Conservation (phyloP, 2,329 filamentous ascomycete species). For the Claviceps purpurea region DNA sequence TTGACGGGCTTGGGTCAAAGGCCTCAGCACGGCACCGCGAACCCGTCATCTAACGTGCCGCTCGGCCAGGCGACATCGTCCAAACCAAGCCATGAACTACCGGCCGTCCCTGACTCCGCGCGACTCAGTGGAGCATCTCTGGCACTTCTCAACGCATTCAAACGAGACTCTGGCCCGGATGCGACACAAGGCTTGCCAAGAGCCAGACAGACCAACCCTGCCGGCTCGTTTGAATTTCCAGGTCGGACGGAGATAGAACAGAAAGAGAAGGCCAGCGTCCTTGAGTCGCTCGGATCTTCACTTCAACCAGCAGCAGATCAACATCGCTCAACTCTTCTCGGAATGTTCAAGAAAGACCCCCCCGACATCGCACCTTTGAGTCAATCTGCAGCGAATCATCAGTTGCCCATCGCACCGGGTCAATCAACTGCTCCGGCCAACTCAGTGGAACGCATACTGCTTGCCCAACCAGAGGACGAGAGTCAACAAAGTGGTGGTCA, state of each 20-base stretch:
- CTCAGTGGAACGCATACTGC: not conserved
- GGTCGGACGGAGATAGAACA: not conserved
- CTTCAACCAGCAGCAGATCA: constrained; percentile 12
- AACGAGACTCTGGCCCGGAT: constrained; percentile 13
- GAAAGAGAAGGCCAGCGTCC: constrained; percentile 9
- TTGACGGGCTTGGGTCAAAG: constrained; percentile 26
- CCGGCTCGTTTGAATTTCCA: not conserved
- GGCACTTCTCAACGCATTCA: constrained; percentile 32
- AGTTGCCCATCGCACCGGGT: not conserved
- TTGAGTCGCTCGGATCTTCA: constrained; percentile 15
- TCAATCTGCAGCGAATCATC: not conserved
- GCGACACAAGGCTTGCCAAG: not conserved
- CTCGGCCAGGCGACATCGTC: not conserved
- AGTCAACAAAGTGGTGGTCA: not conserved
- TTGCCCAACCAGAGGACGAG: constrained; percentile 1
- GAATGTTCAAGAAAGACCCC: constrained; percentile 37
- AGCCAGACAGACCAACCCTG: not conserved
- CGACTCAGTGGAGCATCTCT: constrained; percentile 29
- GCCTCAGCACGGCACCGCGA: not conserved
- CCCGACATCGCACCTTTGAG: not conserved
- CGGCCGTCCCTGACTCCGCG: constrained; percentile 8
- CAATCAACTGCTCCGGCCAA: not conserved
- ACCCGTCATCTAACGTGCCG: not conserved
- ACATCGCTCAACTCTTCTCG: constrained; percentile 36
- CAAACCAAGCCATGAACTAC: constrained; percentile 3